Evolutionary conservation across 1,139 yeast genomes (phyloP).

Genomic region (Magnusiomyces fungicola): DNA sequence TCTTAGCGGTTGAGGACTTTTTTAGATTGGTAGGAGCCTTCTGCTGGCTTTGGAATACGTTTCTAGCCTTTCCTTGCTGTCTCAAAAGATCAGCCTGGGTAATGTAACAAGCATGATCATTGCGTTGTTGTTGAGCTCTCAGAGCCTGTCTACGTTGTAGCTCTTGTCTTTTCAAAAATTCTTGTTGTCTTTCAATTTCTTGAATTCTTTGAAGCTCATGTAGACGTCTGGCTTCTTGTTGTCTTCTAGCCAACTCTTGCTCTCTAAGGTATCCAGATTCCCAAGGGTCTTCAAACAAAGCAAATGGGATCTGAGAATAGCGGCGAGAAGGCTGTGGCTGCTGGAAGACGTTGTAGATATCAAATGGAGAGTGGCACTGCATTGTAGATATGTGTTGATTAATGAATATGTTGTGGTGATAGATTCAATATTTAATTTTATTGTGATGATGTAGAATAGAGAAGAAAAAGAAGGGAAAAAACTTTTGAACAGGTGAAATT

Average conservation of each 20-base stretch:
- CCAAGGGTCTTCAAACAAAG: not conserved
- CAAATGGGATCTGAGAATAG: not conserved
- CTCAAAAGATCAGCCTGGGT: not conserved
- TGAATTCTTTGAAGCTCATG: not conserved
- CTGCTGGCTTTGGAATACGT: not conserved
- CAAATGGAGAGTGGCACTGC: conserved; percentile 1
- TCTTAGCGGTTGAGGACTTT: not conserved
- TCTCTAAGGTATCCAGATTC: not conserved
- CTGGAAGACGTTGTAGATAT: not conserved
- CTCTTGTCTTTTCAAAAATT: not conserved
- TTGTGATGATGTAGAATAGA: not conserved
- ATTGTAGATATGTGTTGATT: not conserved
- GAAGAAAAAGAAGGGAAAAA: not conserved
- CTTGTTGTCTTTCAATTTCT: not conserved
- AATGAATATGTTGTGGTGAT: too few relatives aligned
- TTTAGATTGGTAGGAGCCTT: not conserved
- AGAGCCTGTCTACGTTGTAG: not conserved
- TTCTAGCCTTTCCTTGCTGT: not conserved
- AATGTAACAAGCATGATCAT: not conserved
- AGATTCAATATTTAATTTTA: not conserved
- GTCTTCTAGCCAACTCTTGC: too few relatives aligned
- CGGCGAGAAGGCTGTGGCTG: not conserved
- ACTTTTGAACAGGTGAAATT: not conserved
- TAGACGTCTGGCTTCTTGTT: too few relatives aligned
- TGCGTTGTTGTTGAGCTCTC: not conserved